A percentile compares a stretch with the other conserved stretches of the same genome.
Evolutionary conservation across 2,329 filamentous ascomycete species (phyloP).

Genomic region (Xylariaceae sp.): DNA sequence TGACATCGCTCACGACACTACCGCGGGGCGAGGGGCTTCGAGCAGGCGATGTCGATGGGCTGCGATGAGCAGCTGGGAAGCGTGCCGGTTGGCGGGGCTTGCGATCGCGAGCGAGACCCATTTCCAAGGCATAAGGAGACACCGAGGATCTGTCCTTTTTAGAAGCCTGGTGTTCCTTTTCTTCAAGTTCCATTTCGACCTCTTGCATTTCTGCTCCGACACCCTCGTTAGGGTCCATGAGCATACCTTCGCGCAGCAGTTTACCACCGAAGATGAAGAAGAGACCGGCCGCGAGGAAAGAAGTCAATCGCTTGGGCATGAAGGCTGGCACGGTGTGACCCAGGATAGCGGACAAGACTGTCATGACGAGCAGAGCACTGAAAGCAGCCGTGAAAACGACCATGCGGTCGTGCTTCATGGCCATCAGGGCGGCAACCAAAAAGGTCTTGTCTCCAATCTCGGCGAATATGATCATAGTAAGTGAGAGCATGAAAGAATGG

Average conservation of each 20-base stretch:
- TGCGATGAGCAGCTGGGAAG: slow-evolving; percentile 74
- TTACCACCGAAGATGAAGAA: slow-evolving; percentile 88
- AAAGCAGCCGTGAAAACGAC: slow-evolving; percentile 96
- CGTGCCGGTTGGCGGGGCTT: slow-evolving; percentile 70
- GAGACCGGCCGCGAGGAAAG: slow-evolving; percentile 72
- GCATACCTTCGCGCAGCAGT: slow-evolving; percentile 78
- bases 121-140: slow-evolving; percentile 73
- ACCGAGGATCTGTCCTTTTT: slow-evolving; percentile 63
- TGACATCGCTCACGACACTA: slow-evolving; percentile 30
- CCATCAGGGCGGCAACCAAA: slow-evolving; percentile 94
- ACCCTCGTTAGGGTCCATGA: slow-evolving; percentile 84
- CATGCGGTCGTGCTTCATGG: slow-evolving; percentile 93
- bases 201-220: slow-evolving; percentile 97
- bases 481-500: slow-evolving; percentile 86
- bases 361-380: slow-evolving; percentile 87
- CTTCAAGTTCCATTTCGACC: slow-evolving; percentile 86
- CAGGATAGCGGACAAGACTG: slow-evolving; percentile 82
- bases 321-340: slow-evolving; percentile 88
- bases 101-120: slow-evolving; percentile 61
- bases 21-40: slow-evolving; percentile 50
- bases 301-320: slow-evolving; percentile 85
- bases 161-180: slow-evolving; percentile 76
- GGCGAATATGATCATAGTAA: slow-evolving; percentile 96
- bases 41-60: slow-evolving; percentile 69
- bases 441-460: slow-evolving; percentile 99